Evolutionary conservation across 2,329 filamentous ascomycete species (phyloP).

Genomic region (Neurospora crassa): DNA sequence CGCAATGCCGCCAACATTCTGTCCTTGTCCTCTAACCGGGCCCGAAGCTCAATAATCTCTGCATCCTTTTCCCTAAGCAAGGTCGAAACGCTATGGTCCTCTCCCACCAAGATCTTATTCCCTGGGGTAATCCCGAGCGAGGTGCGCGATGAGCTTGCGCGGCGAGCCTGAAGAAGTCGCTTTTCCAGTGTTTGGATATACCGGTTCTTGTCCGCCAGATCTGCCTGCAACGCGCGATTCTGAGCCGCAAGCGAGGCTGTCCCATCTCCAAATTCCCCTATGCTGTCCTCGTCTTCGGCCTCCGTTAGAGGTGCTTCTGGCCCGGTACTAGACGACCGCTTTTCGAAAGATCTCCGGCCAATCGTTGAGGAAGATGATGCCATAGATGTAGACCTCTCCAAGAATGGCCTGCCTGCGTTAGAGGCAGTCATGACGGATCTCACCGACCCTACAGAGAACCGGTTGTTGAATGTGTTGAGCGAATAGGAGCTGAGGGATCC

Average conservation of each 20-base stretch:
- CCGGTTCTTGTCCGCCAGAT: conserved; percentile 90
- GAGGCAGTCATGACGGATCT: conserved; percentile 65
- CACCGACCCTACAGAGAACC: conserved; percentile 36
- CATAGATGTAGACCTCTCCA: conserved; percentile 59
- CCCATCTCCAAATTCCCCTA: conserved; percentile 80
- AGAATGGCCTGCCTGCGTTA: conserved; percentile 35
- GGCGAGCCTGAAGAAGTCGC: conserved; percentile 77
- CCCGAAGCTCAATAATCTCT: conserved; percentile 85
- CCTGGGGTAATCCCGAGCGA: conserved; percentile 60
- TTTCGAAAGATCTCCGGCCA: conserved; percentile 40
- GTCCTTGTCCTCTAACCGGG: conserved; percentile 88
- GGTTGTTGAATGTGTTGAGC: background rate
- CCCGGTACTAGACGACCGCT: conserved; percentile 33
- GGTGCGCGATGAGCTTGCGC: conserved; percentile 80
- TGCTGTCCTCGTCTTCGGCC: conserved; percentile 57
- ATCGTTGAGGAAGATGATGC: conserved; percentile 54
- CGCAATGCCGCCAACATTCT: conserved; percentile 83
- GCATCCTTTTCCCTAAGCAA: conserved; percentile 80
- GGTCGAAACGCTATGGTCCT: conserved; percentile 65
- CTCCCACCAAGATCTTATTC: conserved; percentile 60
- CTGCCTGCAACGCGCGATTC: conserved; percentile 85
- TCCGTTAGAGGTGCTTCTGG: conserved; percentile 23
- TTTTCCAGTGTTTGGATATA: conserved; percentile 94
- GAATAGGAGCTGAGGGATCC: conserved; percentile 62
- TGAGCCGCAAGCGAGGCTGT: conserved; percentile 75